A percentile compares a stretch with the other conserved stretches of the same genome.
Conservation (phyloP, 106 monocot genomes). For the Dendrobium nobile region DNA sequence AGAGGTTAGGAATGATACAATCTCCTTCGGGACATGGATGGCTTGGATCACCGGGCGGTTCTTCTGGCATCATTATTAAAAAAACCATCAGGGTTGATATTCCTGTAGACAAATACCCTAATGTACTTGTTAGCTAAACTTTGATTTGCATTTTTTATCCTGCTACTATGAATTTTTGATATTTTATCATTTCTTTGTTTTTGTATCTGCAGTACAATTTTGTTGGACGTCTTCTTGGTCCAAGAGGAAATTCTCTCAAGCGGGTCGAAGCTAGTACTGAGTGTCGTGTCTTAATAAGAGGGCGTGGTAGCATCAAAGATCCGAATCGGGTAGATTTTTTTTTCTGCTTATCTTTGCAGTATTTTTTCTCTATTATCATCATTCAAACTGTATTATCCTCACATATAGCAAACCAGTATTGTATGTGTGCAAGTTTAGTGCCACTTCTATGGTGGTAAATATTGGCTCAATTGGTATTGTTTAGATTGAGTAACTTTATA, state of each 20-base stretch:
- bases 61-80: constrained; percentile 73
- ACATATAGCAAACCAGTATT: neutral
- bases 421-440: neutral
- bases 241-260: constrained; percentile 86
- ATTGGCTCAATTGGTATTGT: neutral
- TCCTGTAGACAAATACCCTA: constrained; percentile 86
- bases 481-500: neutral
- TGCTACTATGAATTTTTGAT: neutral
- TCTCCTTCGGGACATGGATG: constrained; percentile 61
- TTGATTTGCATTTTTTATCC: neutral
- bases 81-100: constrained; percentile 92
- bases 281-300: constrained; percentile 85
- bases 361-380: neutral
- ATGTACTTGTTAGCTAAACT: constrained; percentile 28
- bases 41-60: constrained; percentile 74
- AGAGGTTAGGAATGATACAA: constrained; percentile 56
- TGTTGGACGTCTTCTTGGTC: constrained; percentile 88
- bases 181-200: constrained; percentile 10
- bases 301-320: constrained; percentile 91
- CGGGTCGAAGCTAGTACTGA: constrained; percentile 81
- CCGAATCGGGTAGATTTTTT: constrained; percentile 45
- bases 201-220: constrained; percentile 66
- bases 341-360: neutral
- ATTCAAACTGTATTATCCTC: neutral
- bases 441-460: neutral